phyloP scores from a whole-genome alignment of 768 basidiomycete genomes.

The Termitomyces eurrhizus region DNA sequence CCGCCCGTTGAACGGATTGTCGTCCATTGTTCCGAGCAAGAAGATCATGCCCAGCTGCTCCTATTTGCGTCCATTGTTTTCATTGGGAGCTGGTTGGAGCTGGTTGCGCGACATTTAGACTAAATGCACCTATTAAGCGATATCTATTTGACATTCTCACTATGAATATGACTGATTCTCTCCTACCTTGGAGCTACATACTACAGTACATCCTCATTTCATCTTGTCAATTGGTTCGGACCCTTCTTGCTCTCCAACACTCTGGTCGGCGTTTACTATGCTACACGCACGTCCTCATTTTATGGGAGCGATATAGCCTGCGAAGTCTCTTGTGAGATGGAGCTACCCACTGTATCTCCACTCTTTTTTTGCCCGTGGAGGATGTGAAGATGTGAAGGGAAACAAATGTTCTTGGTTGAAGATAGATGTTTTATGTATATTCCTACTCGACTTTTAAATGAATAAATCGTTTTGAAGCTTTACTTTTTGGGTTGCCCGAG shows the following conservation, averaged over 20 bases:
- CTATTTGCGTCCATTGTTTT: constrained; percentile 25
- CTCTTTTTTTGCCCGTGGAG: constrained; percentile 25
- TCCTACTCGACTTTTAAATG: background rate
- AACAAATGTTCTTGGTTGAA: constrained; percentile 20
- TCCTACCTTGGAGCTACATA: constrained; percentile 7
- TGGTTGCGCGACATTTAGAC: constrained; percentile 18
- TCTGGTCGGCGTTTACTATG: constrained; percentile 76
- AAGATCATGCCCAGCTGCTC: constrained; percentile 39
- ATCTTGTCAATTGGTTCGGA: background rate
- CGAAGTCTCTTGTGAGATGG: constrained; percentile 18
- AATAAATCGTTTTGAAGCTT: background rate
- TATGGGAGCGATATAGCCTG: constrained; percentile 75
- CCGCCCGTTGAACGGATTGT: constrained; percentile 58
- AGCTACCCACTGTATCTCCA: constrained; percentile 32
- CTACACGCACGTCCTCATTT: constrained; percentile 93
- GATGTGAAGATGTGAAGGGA: constrained; percentile 31
- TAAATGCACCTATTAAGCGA: constrained; percentile 1
- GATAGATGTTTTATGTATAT: background rate
- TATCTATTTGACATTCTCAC: background rate
- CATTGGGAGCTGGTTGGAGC: constrained; percentile 21
- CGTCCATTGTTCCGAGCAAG: constrained; percentile 87
- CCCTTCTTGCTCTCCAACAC: constrained; percentile 79
- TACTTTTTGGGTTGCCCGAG: constrained; percentile 71
- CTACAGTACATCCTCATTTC: constrained; percentile 13
- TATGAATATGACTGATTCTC: constrained; percentile 7